phyloP scores from a whole-genome alignment of 192 early-diverging fungal genomes.

The Mortierella hygrophila region DNA sequence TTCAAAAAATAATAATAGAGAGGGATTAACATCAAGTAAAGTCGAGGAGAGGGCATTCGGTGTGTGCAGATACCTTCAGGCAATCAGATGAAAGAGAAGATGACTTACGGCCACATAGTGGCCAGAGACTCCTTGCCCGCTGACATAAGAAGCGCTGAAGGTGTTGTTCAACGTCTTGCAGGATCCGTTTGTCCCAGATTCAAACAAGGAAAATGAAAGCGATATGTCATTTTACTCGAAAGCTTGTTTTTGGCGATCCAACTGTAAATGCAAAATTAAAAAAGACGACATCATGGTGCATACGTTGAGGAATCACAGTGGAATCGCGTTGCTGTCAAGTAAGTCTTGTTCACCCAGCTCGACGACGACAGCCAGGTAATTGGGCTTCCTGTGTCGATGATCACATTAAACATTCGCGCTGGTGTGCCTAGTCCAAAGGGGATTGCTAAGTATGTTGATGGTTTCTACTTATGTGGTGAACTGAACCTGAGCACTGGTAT shows the following conservation, averaged over 20 bases:
- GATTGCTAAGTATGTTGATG: slow-evolving; percentile 18
- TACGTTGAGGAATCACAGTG: slow-evolving; percentile 32
- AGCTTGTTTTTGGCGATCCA: not conserved
- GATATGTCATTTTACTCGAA: not conserved
- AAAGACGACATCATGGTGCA: not conserved
- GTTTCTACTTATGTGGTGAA: too few relatives aligned
- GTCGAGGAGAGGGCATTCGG: too few relatives aligned
- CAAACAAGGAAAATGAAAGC: not conserved
- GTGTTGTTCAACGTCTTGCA: slow-evolving; percentile 14
- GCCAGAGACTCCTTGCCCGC: slow-evolving; percentile 22
- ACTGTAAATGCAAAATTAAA: not conserved
- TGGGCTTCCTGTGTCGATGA: slow-evolving; percentile 79
- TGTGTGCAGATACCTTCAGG: too few relatives aligned
- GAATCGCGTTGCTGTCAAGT: not conserved
- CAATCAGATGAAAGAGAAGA: not conserved
- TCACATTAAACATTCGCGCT: slow-evolving; percentile 71
- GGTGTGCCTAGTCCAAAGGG: slow-evolving; percentile 76
- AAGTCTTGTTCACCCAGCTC: not conserved
- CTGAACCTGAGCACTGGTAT: too few relatives aligned
- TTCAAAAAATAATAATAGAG: not conserved
- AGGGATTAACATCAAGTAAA: not conserved
- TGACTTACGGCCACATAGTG: slow-evolving; percentile 14
- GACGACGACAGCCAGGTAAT: slow-evolving; percentile 68
- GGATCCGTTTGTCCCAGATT: not conserved
- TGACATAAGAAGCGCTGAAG: slow-evolving; percentile 31